Evolutionary conservation across 2,329 filamentous ascomycete genomes (phyloP).

Genomic region (Fusarium coffeatum): DNA sequence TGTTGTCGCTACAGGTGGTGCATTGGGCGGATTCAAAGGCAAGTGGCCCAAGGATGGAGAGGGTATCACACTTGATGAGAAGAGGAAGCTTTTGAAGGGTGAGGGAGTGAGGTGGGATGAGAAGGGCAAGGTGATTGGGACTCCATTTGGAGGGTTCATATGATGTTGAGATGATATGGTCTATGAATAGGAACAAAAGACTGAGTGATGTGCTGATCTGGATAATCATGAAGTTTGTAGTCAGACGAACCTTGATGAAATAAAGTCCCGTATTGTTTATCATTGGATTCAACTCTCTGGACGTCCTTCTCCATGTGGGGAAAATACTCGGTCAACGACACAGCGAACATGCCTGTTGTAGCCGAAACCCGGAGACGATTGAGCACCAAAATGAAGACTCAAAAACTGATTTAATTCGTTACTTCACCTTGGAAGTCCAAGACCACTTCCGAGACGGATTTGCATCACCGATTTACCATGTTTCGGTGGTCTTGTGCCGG

Average conservation of each 20-base stretch:
- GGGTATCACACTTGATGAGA: constrained; percentile 72
- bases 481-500: constrained; percentile 45
- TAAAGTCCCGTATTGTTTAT: not conserved
- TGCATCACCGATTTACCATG: constrained; percentile 27
- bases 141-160: constrained; percentile 55
- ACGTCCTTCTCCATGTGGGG: constrained; percentile 31
- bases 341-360: constrained; percentile 28
- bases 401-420: constrained; percentile 26
- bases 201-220: not conserved
- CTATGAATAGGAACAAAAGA: not conserved
- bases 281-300: constrained; percentile 6
- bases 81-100: constrained; percentile 67
- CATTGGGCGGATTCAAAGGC: constrained; percentile 78
- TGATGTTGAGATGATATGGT: constrained; percentile 11
- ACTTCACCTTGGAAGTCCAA: constrained; percentile 26
- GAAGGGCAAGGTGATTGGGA: constrained; percentile 68
- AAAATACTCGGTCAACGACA: constrained; percentile 29
- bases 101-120: constrained; percentile 75
- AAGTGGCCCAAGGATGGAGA: constrained; percentile 71
- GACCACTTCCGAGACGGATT: constrained; percentile 28
- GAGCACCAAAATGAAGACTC: not conserved
- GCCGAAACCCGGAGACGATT: constrained; percentile 38
- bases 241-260: not conserved
- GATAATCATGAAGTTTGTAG: not conserved
- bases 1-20: constrained; percentile 78